These are phyloP conservation scores for Fraxinus baroniana DNA, from an alignment of 305 asterid species.

Conservation along the genomic window DNA sequence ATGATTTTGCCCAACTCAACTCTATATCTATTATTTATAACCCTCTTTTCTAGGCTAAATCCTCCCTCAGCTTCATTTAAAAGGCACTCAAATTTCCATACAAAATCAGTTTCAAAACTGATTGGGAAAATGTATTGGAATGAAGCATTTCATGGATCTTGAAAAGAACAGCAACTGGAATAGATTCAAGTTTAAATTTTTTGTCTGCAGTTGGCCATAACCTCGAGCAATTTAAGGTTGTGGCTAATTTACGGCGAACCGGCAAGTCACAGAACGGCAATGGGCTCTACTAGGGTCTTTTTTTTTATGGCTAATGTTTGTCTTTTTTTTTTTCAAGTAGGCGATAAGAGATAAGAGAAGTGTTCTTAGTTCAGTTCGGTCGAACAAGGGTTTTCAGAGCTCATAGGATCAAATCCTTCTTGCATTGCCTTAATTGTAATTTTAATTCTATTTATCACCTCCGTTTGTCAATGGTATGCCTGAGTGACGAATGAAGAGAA, in stretches of 20 bases:
- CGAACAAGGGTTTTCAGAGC: background rate
- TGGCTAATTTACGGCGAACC: constrained; percentile 27
- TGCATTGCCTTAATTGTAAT: background rate
- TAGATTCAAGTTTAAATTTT: constrained; percentile 1
- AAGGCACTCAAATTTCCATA: background rate
- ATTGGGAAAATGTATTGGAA: constrained; percentile 12
- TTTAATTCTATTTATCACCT: background rate
- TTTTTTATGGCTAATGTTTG: constrained; percentile 21
- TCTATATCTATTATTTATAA: constrained; percentile 18
- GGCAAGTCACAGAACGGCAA: constrained; percentile 51
- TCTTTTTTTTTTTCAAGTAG: background rate
- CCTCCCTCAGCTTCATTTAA: constrained; percentile 17
- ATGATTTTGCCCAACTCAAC: background rate
- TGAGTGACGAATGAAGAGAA: background rate
- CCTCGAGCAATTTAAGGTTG: constrained; percentile 15
- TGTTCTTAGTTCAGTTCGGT: background rate
- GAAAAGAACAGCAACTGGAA: constrained; percentile 14
- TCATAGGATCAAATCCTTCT: background rate
- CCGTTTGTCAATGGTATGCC: too few relatives aligned
- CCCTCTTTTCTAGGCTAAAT: constrained; percentile 1
- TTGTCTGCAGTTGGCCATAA: constrained; percentile 21
- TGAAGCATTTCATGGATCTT: constrained; percentile 25
- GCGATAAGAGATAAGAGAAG: background rate
- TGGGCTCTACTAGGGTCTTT: constrained; percentile 33
- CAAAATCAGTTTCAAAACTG: background rate